A percentile compares a stretch with the other conserved stretches of the same genome.
Conservation (phyloP, 2,329 filamentous ascomycete genomes). For the Madurella mycetomatis region DNA sequence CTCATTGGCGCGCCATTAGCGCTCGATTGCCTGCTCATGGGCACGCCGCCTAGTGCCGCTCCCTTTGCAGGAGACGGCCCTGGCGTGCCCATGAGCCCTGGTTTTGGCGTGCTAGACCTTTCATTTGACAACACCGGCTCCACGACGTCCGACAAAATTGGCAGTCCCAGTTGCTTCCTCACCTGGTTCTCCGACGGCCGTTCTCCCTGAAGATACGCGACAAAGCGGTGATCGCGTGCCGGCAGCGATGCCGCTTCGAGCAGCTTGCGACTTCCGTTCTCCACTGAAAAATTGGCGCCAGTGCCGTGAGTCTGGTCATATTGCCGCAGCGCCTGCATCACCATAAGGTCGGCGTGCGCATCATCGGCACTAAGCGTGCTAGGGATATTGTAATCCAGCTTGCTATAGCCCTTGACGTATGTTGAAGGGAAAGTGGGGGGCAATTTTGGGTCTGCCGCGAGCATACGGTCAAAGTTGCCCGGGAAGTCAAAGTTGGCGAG, state of each 20-base stretch:
- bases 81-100: slow-evolving; percentile 23
- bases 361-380: slow-evolving; percentile 48
- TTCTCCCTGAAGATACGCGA: slow-evolving; percentile 44
- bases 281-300: slow-evolving; percentile 52
- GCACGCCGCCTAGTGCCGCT: slow-evolving; percentile 42
- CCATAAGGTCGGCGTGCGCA: slow-evolving; percentile 50
- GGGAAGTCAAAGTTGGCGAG: slow-evolving; percentile 57
- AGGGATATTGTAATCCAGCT: slow-evolving; percentile 54
- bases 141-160: slow-evolving; percentile 28
- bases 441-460: slow-evolving; percentile 54
- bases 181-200: slow-evolving; percentile 47
- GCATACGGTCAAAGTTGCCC: slow-evolving; percentile 53
- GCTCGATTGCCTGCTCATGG: slow-evolving; percentile 54
- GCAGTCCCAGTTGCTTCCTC: slow-evolving; percentile 47
- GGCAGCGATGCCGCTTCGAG: slow-evolving; percentile 52
- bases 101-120: slow-evolving; percentile 23
- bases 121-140: slow-evolving; percentile 21
- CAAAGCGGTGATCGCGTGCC: slow-evolving; percentile 44
- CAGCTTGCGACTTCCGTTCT: slow-evolving; percentile 50
- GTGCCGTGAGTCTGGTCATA: slow-evolving; percentile 51
- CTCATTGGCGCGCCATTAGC: slow-evolving; percentile 31
- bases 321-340: slow-evolving; percentile 55
- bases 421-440: slow-evolving; percentile 53
- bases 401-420: slow-evolving; percentile 55
- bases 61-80: slow-evolving; percentile 31